Evolutionary conservation across 208 protist genomes (phyloP), one percentile per base, ranked within the genome.

Genomic region (Angomonas ambiguus): DNA sequence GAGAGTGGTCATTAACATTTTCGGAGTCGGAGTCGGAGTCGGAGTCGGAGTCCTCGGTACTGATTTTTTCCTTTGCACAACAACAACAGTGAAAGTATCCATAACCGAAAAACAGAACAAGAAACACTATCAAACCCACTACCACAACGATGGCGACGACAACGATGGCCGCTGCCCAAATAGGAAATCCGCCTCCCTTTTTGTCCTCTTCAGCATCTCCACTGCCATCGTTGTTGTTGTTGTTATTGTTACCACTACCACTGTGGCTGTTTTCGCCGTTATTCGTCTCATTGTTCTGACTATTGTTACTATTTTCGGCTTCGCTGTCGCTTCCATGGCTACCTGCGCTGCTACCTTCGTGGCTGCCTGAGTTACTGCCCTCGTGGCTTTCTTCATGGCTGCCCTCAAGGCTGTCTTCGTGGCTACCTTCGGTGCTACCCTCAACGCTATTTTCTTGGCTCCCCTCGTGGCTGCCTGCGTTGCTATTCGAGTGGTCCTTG

Each of bases 21-120:
- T 56, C 49, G 49, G n/a, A 30, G 49, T 56, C n/a, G 22, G 27
- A 8, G 49, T 30, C 18, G n/a, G 11, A 8, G n/a, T 24, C 49
- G 27, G 8, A 56, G 10, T 16, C 49, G 49, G 22, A 8, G 49
- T 56, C 49, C n/a, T 11, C 11, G n/a, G 49, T 56, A 16, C 22
- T 56, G n/a, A 8, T 8, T 11, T 56, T 24, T 11, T 56, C 49
- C n/a, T 56, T 24, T 5, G 49, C 11, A 24, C 22, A 56, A 8
- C n/a, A 56, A 5, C 49, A 56, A 27, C n/a, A 56, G 22, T 24
- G n/a, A 20, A 56, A 56, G 49, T 20, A 56, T 24, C 49, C 49
- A 27, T 8, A 56, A 8, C 11, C 5, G 22, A 56, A 56, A 24
- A 30, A 27, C 10, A 56, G 49, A 24, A 56, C n/a, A 20, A 16